These are phyloP conservation scores for Sporothrix protearum DNA, from an alignment of 2,329 filamentous ascomycete genomes.

Conservation along the genomic window DNA sequence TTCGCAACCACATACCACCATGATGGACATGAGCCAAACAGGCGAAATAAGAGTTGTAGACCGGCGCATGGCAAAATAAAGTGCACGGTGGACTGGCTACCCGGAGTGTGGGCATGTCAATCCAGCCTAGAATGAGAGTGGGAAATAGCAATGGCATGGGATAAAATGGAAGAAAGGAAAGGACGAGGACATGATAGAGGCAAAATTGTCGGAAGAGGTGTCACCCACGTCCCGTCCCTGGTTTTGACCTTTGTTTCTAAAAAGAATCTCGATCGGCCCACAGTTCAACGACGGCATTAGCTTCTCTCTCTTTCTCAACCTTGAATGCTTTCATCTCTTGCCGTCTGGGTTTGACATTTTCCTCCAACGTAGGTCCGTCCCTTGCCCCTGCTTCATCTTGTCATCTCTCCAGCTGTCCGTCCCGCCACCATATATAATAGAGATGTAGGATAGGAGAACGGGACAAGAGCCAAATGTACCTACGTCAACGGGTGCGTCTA, in stretches of 20 bases:
- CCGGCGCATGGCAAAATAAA: conserved; percentile 20
- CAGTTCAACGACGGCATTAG: neutral
- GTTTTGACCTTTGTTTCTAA: neutral
- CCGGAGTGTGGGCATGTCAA: conserved; percentile 14
- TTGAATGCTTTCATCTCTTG: neutral
- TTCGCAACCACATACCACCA: neutral
- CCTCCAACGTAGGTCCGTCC: neutral
- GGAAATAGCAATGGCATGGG: neutral
- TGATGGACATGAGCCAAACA: neutral
- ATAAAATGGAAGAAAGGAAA: neutral
- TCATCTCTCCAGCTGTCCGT: neutral
- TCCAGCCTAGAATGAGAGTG: neutral
- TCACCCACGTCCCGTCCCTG: neutral
- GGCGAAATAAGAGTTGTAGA: neutral
- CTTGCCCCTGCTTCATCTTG: neutral
- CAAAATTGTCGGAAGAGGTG: neutral
- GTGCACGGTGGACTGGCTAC: conserved; percentile 2
- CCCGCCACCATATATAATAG: neutral
- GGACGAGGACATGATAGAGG: neutral
- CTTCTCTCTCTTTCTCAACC: neutral
- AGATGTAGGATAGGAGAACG: neutral
- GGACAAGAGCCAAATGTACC: neutral
- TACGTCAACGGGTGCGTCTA: neutral
- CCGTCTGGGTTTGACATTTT: neutral
- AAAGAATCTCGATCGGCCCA: neutral